Conservation (phyloP, 148 eudicot genomes). For the Dysphania ambrosioides region DNA sequence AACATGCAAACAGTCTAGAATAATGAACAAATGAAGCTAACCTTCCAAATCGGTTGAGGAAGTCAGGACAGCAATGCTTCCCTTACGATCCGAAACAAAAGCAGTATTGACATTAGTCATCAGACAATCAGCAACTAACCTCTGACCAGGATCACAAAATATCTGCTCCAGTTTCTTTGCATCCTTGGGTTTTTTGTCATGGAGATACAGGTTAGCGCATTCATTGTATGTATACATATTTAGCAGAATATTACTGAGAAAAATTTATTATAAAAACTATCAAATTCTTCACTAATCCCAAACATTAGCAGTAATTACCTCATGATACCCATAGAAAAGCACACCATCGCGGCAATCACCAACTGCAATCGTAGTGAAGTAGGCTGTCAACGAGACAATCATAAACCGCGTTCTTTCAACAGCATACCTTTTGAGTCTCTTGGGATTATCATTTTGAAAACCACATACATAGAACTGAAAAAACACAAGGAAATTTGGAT, state of each 20-base stretch:
- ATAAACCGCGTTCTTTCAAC: conserved; percentile 69
- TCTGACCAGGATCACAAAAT: conserved; percentile 83
- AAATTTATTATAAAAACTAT: not conserved
- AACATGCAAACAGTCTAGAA: not conserved
- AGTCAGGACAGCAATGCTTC: conserved; percentile 72
- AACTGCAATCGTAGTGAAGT: conserved; percentile 81
- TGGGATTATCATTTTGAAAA: conserved; percentile 69
- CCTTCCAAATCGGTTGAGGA: conserved; percentile 64
- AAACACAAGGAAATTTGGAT: conserved; percentile 17
- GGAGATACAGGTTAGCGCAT: conserved; percentile 17
- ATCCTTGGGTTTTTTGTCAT: conserved; percentile 42
- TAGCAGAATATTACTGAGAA: conserved; percentile 7
- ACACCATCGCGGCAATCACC: conserved; percentile 98
- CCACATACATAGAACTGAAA: conserved; percentile 84
- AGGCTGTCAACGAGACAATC: conserved; percentile 74
- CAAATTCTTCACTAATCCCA: not conserved
- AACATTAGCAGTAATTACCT: conserved; percentile 41
- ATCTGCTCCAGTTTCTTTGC: conserved; percentile 75
- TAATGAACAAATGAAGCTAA: conserved; percentile 18
- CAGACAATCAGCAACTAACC: conserved; percentile 87
- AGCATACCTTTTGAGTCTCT: conserved; percentile 67
- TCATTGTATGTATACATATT: not conserved
- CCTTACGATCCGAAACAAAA: conserved; percentile 88
- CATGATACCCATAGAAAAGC: conserved; percentile 72
- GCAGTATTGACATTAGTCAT: conserved; percentile 79